These are phyloP conservation scores for Staphylotrichum tortipilum DNA, from an alignment of 495 filamentous ascomycete species.

Conservation along the genomic window DNA sequence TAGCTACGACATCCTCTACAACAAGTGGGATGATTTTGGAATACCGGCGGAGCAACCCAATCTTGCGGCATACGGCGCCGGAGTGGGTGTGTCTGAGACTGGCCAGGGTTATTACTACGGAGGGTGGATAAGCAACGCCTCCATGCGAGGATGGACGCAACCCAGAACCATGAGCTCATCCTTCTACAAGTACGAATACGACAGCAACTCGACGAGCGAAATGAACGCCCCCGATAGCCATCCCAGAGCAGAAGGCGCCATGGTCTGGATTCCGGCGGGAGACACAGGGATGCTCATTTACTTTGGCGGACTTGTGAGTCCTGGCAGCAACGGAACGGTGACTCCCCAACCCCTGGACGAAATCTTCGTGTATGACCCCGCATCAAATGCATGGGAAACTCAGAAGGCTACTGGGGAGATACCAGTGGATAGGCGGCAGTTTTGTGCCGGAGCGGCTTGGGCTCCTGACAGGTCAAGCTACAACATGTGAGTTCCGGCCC, in stretches of 20 bases:
- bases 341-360: no score
- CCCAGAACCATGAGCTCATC: neutral
- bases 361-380: no score
- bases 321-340: neutral
- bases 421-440: no score
- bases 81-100: neutral
- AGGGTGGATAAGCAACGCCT: conserved; percentile 1
- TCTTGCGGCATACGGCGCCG: neutral
- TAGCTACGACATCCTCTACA: neutral
- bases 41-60: neutral
- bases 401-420: no score
- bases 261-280: neutral
- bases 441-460: no score
- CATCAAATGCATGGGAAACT: no score
- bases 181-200: neutral
- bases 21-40: neutral
- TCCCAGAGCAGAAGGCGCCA: neutral
- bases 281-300: neutral
- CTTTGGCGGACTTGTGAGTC: neutral
- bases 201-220: neutral
- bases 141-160: neutral
- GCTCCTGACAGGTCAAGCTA: no score
- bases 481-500: no score
- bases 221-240: neutral
- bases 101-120: neutral